phyloP scores from a whole-genome alignment of 2,329 filamentous ascomycete genomes.

The Calonectria henricotiae region DNA sequence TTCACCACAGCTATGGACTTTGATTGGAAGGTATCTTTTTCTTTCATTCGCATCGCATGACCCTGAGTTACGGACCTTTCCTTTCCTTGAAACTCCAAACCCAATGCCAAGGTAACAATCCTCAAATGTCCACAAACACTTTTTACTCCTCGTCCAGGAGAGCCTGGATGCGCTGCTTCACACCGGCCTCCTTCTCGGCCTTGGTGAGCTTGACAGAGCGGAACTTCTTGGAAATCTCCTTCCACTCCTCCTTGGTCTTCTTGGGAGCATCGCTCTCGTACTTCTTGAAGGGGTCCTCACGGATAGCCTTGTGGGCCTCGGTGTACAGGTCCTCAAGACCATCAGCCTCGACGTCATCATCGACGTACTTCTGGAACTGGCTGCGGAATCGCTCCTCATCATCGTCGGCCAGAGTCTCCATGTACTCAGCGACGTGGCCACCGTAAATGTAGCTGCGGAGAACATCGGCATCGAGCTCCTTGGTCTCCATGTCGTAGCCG shows the following conservation, averaged over 20 bases:
- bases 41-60: constrained; percentile 60
- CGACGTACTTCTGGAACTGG: constrained; percentile 98
- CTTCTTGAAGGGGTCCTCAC: constrained; percentile 99
- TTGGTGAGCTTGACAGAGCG: constrained; percentile 82
- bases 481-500: constrained; percentile 95
- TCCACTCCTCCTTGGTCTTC: constrained; percentile 99
- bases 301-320: constrained; percentile 96
- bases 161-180: constrained; percentile 93
- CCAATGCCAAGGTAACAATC: constrained; percentile 57
- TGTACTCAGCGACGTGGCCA: constrained; percentile 99
- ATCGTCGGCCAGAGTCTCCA: constrained; percentile 99
- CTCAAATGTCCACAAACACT: constrained; percentile 52
- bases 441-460: constrained; percentile 99
- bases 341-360: constrained; percentile 96
- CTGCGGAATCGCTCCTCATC: constrained; percentile 99
- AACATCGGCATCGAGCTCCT: constrained; percentile 97
- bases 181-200: constrained; percentile 85
- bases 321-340: constrained; percentile 96
- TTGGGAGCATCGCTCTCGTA: constrained; percentile 80
- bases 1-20: constrained; percentile 54
- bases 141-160: constrained; percentile 72
- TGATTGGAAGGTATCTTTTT: constrained; percentile 57
- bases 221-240: constrained; percentile 95
- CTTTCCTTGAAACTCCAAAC: constrained; percentile 61
- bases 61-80: constrained; percentile 56